These are phyloP conservation scores for Limnanthes douglasii DNA, from an alignment of 345 rosid species.

Conservation along the genomic window DNA sequence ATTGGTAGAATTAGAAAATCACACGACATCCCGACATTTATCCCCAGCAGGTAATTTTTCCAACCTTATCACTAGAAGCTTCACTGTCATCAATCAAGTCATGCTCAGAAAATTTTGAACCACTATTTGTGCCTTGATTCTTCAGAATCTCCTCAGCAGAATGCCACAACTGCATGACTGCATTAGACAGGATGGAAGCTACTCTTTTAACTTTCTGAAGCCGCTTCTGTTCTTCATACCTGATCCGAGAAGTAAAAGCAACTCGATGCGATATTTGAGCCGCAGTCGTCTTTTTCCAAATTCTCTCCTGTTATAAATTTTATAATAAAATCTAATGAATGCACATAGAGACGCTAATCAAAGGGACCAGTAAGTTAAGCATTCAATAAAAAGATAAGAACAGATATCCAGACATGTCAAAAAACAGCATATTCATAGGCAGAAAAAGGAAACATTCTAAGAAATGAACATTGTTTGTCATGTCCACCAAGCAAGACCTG, in stretches of 20 bases:
- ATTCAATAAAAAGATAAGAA: conserved; percentile 4
- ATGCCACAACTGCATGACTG: conserved; percentile 84
- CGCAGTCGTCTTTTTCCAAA: conserved; percentile 98
- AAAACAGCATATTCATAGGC: neutral
- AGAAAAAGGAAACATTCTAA: conserved; percentile 5
- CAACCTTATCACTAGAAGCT: conserved; percentile 18
- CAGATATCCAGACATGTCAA: conserved; percentile 2
- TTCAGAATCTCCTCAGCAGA: conserved; percentile 37
- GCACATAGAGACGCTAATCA: neutral
- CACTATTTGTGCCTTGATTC: conserved; percentile 15
- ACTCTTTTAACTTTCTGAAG: conserved; percentile 36
- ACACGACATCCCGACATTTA: conserved; percentile 3
- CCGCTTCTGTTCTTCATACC: conserved; percentile 37
- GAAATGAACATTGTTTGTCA: conserved; percentile 12
- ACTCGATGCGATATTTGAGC: conserved; percentile 67
- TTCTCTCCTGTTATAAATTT: conserved; percentile 67
- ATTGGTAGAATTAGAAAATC: conserved; percentile 3
- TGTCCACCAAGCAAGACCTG: conserved; percentile 42
- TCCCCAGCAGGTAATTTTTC: conserved; percentile 23
- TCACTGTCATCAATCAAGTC: conserved; percentile 17
- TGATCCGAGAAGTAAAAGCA: conserved; percentile 48
- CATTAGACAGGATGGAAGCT: conserved; percentile 57
- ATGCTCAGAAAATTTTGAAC: conserved; percentile 10
- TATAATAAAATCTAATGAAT: conserved; percentile 2
- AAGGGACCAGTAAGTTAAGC: neutral